A percentile compares a stretch with the other conserved stretches of the same genome.
Conservation (phyloP, 352 stramenopile species). For the Phytophthora uliginosa region DNA sequence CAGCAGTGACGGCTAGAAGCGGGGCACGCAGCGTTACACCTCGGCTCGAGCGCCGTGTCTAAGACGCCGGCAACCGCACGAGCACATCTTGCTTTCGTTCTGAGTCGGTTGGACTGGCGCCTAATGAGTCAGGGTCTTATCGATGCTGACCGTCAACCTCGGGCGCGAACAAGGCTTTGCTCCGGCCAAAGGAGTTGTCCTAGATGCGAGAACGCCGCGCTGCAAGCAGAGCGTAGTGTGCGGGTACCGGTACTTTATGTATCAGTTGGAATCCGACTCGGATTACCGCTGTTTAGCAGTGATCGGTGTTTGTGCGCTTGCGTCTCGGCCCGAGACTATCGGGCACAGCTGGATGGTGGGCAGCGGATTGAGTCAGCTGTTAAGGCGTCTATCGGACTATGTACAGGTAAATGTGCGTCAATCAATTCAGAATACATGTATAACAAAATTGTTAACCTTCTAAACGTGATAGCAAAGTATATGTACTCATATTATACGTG, state of each 20-base stretch:
- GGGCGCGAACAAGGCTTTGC: not conserved
- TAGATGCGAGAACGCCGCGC: too few relatives aligned
- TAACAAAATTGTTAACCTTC: too few relatives aligned
- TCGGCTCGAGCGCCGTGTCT: constrained; percentile 11
- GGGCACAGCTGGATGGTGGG: constrained; percentile 23
- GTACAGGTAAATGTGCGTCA: too few relatives aligned
- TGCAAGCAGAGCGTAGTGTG: not conserved
- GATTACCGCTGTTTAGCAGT: constrained; percentile 36
- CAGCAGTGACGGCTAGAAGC: constrained; percentile 34
- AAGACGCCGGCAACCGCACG: constrained; percentile 11
- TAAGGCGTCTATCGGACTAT: constrained; percentile 8
- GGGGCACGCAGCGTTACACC: constrained; percentile 15
- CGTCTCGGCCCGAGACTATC: not conserved
- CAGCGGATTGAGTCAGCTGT: constrained; percentile 33
- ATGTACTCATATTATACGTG: too few relatives aligned
- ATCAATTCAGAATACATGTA: too few relatives aligned
- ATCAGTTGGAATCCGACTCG: too few relatives aligned
- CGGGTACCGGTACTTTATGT: not conserved
- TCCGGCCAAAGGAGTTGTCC: not conserved
- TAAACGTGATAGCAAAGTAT: too few relatives aligned
- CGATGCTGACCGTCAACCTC: not conserved
- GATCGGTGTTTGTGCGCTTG: constrained; percentile 19
- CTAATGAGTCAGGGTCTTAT: constrained; percentile 11
- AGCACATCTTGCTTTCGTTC: constrained; percentile 25
- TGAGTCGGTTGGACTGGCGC: constrained; percentile 7